A percentile compares a stretch with the other conserved stretches of the same genome.
Evolutionary conservation across 148 eudicot genomes (phyloP).

Genomic region (Chenopodium quinoa): DNA sequence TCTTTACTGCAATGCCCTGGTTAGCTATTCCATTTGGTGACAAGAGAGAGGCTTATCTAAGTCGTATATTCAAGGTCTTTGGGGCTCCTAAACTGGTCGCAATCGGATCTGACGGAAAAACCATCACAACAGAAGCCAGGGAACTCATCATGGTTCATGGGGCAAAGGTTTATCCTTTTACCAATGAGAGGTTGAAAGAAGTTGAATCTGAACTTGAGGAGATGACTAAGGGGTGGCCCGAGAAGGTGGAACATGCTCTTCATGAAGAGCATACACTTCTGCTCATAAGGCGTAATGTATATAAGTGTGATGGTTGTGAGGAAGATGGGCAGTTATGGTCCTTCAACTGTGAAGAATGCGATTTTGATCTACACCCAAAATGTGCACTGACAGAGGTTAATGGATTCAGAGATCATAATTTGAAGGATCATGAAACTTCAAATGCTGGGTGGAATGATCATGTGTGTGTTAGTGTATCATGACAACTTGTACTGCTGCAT

Average conservation of each 20-base stretch:
- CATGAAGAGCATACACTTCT: constrained; percentile 59
- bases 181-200: constrained; percentile 50
- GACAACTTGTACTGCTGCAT: not conserved
- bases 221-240: constrained; percentile 60
- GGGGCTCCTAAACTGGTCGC: constrained; percentile 62
- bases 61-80: constrained; percentile 49
- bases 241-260: constrained; percentile 39
- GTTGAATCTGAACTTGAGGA: constrained; percentile 45
- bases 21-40: constrained; percentile 68
- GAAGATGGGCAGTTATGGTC: constrained; percentile 57
- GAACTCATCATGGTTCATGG: constrained; percentile 52
- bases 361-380: constrained; percentile 64
- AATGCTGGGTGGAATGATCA: constrained; percentile 59
- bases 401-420: constrained; percentile 19
- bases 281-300: constrained; percentile 36
- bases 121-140: constrained; percentile 51
- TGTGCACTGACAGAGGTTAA: constrained; percentile 52
- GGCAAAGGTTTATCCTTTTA: constrained; percentile 63
- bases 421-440: constrained; percentile 9
- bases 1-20: constrained; percentile 68
- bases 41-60: constrained; percentile 33
- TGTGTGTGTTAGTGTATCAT: constrained; percentile 32
- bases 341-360: constrained; percentile 54
- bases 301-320: constrained; percentile 51
- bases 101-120: constrained; percentile 51